Evolutionary conservation across 352 stramenopile species (phyloP).

Genomic region (Phytophthora ramorum): DNA sequence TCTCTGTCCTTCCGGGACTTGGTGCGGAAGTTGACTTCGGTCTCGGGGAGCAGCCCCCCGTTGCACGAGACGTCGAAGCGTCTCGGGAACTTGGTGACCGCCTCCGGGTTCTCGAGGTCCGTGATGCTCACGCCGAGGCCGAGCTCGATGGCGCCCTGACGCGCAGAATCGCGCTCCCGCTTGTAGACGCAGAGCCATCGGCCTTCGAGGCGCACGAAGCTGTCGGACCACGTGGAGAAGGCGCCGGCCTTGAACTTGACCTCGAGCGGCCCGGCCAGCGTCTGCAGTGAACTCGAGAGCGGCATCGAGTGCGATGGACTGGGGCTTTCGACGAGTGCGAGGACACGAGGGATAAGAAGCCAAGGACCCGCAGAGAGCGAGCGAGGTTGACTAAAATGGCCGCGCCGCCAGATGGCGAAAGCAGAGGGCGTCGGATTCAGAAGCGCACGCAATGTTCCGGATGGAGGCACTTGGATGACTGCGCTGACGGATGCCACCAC

Average conservation of each 20-base stretch:
- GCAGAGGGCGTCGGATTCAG: constrained; percentile 28
- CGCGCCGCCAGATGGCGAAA: constrained; percentile 23
- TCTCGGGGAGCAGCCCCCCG: constrained; percentile 69
- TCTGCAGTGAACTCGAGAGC: constrained; percentile 49
- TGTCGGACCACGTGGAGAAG: constrained; percentile 72
- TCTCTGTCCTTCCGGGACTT: constrained; percentile 84
- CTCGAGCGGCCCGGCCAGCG: constrained; percentile 61
- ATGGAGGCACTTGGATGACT: constrained; percentile 3
- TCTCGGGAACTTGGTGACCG: constrained; percentile 73
- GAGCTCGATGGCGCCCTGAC: constrained; percentile 74
- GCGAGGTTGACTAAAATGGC: constrained; percentile 30
- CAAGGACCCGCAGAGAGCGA: constrained; percentile 11
- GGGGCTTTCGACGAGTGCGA: constrained; percentile 20
- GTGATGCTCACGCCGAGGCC: constrained; percentile 72
- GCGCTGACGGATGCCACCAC: constrained; percentile 1
- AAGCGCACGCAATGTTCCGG: constrained; percentile 18
- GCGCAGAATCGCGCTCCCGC: constrained; percentile 60
- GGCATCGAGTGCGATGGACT: constrained; percentile 23
- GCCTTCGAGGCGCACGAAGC: constrained; percentile 70
- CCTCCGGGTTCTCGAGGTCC: constrained; percentile 61
- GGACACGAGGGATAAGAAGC: constrained; percentile 15
- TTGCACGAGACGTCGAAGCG: constrained; percentile 80
- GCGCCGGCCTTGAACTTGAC: constrained; percentile 75
- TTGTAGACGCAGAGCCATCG: constrained; percentile 81
- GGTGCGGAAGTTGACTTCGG: constrained; percentile 79